Percentiles rank a stretch among this genome's conserved stretches.
These are phyloP conservation scores for Apiospora sp. DNA, from an alignment of 2,329 filamentous ascomycete genomes.

Conservation along the genomic window DNA sequence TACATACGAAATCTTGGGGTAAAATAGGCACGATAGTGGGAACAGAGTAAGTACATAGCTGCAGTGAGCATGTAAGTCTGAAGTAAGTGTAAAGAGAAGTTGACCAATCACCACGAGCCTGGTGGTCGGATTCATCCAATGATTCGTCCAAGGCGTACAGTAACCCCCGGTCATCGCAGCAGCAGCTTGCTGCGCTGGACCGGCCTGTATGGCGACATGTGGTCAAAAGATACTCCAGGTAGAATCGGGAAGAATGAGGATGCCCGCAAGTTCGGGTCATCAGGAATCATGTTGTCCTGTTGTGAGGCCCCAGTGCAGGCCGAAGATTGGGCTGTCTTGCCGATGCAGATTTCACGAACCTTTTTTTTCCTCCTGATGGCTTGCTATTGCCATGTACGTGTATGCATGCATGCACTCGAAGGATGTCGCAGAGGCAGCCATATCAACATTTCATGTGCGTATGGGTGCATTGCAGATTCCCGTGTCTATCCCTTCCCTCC, in stretches of 20 bases:
- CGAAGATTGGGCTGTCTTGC: neutral
- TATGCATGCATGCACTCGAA: neutral
- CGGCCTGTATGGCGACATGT: conserved; percentile 19
- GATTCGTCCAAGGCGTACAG: neutral
- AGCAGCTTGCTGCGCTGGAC: conserved; percentile 7
- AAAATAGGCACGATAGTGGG: neutral
- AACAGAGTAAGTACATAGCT: neutral
- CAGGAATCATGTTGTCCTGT: neutral
- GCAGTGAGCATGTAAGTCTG: neutral
- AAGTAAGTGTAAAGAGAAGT: neutral
- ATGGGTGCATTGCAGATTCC: neutral
- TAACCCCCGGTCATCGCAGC: neutral
- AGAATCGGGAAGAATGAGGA: neutral
- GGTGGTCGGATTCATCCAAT: conserved; percentile 6
- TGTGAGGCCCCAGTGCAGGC: neutral
- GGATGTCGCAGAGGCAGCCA: neutral
- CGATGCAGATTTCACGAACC: neutral
- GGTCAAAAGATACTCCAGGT: neutral
- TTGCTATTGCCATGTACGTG: neutral
- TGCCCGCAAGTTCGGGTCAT: neutral
- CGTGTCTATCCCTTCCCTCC: neutral
- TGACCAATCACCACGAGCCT: conserved; percentile 8
- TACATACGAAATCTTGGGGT: neutral
- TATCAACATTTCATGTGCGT: neutral
- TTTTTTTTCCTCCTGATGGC: neutral